Percentiles rank a stretch among this genome's conserved stretches.
Evolutionary conservation across 495 filamentous ascomycete species (phyloP).

Genomic region (Hypoxylon fragiforme): DNA sequence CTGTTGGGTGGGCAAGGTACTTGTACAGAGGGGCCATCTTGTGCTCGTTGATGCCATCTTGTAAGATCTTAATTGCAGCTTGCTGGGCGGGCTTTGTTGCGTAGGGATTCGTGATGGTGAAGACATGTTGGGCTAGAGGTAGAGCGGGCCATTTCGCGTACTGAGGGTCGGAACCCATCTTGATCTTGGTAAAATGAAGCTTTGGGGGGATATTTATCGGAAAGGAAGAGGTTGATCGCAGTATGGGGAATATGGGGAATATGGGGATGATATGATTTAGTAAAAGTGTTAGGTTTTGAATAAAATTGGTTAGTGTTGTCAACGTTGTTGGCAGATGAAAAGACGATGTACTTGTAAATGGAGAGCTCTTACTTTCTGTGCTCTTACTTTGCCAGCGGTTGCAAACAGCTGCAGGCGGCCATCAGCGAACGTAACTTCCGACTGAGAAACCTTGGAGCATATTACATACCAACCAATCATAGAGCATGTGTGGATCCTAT

Average conservation of each 20-base stretch:
- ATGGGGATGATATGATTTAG: too few relatives aligned
- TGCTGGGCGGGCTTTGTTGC: constrained; percentile 68
- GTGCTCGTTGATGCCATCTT: constrained; percentile 88
- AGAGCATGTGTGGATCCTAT: constrained; percentile 15
- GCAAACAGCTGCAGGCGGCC: constrained; percentile 33
- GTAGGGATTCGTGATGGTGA: constrained; percentile 90
- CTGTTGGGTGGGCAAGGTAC: constrained; percentile 89
- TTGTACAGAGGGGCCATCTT: constrained; percentile 98
- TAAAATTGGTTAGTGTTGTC: constrained; percentile 4
- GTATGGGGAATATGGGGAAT: background rate
- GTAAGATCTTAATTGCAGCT: constrained; percentile 76
- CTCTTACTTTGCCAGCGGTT: constrained; percentile 24
- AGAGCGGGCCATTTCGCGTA: constrained; percentile 95
- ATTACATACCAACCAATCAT: constrained; percentile 27
- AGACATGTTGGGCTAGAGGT: constrained; percentile 92
- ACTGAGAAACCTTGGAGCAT: background rate
- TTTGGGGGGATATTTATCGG: constrained; percentile 1
- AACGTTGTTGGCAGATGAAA: constrained; percentile 16
- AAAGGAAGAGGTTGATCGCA: background rate
- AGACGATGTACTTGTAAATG: too few relatives aligned
- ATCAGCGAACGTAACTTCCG: constrained; percentile 34
- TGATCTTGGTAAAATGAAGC: constrained; percentile 36
- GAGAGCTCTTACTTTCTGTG: background rate
- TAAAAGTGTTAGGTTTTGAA: too few relatives aligned
- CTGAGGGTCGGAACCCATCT: constrained; percentile 95